These are phyloP conservation scores for Fusarium nisikadoi DNA, from an alignment of 2,329 filamentous ascomycete genomes.

Conservation along the genomic window DNA sequence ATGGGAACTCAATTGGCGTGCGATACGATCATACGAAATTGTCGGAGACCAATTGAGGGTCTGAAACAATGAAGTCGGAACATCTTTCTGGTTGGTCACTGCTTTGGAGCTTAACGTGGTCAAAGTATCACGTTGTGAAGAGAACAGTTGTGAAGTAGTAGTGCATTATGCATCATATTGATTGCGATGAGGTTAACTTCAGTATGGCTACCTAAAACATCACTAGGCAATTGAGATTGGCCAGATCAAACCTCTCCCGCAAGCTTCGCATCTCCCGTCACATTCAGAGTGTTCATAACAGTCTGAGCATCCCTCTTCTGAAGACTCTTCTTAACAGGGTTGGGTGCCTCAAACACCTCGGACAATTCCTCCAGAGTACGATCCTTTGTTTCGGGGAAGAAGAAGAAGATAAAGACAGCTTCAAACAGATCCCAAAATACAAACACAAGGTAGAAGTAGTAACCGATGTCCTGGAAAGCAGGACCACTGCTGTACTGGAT, in stretches of 20 bases:
- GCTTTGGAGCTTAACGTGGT: rapidly evolving
- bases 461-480: slow-evolving; percentile 55
- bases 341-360: slow-evolving; percentile 59
- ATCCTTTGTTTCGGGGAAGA: slow-evolving; percentile 61
- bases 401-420: slow-evolving; percentile 58
- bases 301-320: slow-evolving; percentile 56
- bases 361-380: slow-evolving; percentile 64
- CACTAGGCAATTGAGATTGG: not conserved
- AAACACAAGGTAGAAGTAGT: slow-evolving; percentile 59
- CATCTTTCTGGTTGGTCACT: too few species aligned
- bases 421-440: slow-evolving; percentile 59
- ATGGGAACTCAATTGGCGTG: not conserved
- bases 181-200: not conserved
- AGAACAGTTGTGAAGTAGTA: not conserved
- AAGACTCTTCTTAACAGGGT: slow-evolving; percentile 58
- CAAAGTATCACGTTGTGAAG: not conserved
- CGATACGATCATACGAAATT: not conserved
- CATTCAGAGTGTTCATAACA: slow-evolving; percentile 54
- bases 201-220: not conserved
- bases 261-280: slow-evolving; percentile 45
- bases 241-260: slow-evolving; percentile 8
- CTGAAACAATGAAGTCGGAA: rapidly evolving
- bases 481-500: slow-evolving; percentile 58
- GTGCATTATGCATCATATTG: not conserved
- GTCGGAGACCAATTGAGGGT: not conserved